Evolutionary conservation across 768 basidiomycete species (phyloP).

Genomic region (Mycena rosella): DNA sequence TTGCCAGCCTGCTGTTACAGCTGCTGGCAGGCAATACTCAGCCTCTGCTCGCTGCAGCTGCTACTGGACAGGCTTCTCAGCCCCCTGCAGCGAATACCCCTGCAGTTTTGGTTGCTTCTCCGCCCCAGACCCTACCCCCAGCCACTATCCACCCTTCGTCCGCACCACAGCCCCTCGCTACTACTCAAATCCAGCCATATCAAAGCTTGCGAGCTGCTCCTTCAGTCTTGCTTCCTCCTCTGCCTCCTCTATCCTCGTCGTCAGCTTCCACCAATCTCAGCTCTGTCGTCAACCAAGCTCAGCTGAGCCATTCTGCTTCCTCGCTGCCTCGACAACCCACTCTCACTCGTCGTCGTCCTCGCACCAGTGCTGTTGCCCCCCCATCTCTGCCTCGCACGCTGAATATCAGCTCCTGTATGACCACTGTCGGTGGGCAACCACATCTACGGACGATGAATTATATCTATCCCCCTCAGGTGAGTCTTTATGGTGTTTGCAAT

Average conservation of each 20-base stretch:
- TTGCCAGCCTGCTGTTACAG: too few species aligned
- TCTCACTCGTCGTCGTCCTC: conserved; percentile 16
- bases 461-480: conserved; percentile 11
- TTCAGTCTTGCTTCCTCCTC: conserved; percentile 5
- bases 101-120: too few species aligned
- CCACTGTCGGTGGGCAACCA: background rate
- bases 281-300: conserved; percentile 18
- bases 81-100: too few species aligned
- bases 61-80: background rate
- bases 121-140: too few species aligned
- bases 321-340: conserved; percentile 10
- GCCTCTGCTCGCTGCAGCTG: conserved; percentile 1
- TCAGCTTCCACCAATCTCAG: conserved; percentile 7
- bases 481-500: background rate
- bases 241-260: conserved; percentile 7
- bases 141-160: too few species aligned
- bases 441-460: conserved; percentile 1
- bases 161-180: too few species aligned
- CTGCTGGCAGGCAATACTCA: background rate
- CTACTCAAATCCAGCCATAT: conserved; percentile 11
- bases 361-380: background rate
- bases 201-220: conserved; percentile 1
- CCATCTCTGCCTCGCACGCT: background rate
- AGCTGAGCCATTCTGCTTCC: conserved; percentile 12
- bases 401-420: conserved; percentile 8